phyloP scores from a whole-genome alignment of 148 eudicot genomes.

The Suaeda aralocaspica region DNA sequence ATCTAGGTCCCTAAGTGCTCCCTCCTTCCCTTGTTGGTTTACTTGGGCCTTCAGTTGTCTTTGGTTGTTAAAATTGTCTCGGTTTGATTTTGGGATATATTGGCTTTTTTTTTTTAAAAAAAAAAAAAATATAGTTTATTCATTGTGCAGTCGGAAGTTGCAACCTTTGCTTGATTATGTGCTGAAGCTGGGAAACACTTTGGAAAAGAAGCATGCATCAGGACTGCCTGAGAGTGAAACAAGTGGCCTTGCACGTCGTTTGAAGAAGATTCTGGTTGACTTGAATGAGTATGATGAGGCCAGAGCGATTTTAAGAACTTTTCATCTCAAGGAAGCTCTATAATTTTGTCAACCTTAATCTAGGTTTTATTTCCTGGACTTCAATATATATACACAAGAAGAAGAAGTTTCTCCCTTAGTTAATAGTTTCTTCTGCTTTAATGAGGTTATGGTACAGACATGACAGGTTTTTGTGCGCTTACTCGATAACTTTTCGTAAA shows the following conservation, averaged over 20 bases:
- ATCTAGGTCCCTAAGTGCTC: too few species aligned
- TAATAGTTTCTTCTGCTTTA: too few species aligned
- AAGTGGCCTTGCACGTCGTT: slow-evolving; percentile 62
- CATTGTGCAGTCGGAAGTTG: slow-evolving; percentile 61
- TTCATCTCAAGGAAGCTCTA: slow-evolving; percentile 74
- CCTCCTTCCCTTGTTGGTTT: too few species aligned
- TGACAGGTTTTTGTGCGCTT: too few species aligned
- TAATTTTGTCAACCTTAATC: background rate
- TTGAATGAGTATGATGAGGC: slow-evolving; percentile 88
- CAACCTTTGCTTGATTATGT: slow-evolving; percentile 75
- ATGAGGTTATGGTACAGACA: too few species aligned
- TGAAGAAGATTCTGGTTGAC: slow-evolving; percentile 90
- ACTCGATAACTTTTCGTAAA: too few species aligned
- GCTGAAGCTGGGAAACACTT: slow-evolving; percentile 48
- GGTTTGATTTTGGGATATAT: too few species aligned
- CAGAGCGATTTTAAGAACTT: slow-evolving; percentile 60
- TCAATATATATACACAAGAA: background rate
- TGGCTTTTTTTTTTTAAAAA: too few species aligned
- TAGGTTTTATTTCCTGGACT: too few species aligned
- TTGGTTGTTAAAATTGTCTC: too few species aligned
- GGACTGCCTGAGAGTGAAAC: slow-evolving; percentile 47
- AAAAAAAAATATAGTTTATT: background rate
- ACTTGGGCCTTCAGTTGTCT: background rate
- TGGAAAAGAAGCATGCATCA: slow-evolving; percentile 59
- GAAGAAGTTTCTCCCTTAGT: too few species aligned